phyloP scores from a whole-genome alignment of 768 basidiomycete genomes.

The Lepiota venenata region DNA sequence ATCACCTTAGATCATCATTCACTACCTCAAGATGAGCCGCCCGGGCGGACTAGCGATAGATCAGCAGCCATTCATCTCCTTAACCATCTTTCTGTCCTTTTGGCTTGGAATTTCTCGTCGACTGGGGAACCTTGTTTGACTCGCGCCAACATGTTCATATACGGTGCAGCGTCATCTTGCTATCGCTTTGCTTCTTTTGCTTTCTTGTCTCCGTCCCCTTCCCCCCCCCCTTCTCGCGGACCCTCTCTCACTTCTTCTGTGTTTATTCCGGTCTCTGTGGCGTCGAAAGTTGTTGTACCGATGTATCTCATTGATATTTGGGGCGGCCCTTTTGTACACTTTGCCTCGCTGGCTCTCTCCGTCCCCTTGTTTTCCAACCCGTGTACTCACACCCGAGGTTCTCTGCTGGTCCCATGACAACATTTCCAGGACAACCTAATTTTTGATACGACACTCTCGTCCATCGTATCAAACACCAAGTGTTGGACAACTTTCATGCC shows the following conservation, averaged over 20 bases:
- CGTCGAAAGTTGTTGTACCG: conserved; percentile 4
- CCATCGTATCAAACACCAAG: not conserved
- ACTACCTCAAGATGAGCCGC: not conserved
- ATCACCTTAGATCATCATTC: not conserved
- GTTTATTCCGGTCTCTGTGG: not conserved
- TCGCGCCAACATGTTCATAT: not conserved
- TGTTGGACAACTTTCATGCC: conserved; percentile 9
- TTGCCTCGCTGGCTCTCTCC: not conserved
- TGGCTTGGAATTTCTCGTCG: conserved; percentile 4
- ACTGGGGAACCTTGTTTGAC: conserved; percentile 8
- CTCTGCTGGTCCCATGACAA: not conserved
- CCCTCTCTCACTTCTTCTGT: not conserved
- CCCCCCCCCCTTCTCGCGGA: not conserved
- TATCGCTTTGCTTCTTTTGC: conserved; percentile 10
- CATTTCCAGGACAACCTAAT: not conserved
- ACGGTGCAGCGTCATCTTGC: conserved; percentile 4
- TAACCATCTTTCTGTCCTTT: conserved; percentile 4
- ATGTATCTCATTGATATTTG: conserved; percentile 5
- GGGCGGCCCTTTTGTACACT: not conserved
- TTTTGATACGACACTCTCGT: not conserved
- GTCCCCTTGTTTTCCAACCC: not conserved
- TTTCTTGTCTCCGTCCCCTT: conserved; percentile 1
- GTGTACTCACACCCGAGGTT: not conserved
- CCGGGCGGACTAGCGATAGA: not conserved
- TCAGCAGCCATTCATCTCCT: not conserved